Evolutionary conservation across 23 red algal species (phyloP), one percentile per base, ranked within the genome.

Genomic region (Cyanidiococcus yangmingshanensis): DNA sequence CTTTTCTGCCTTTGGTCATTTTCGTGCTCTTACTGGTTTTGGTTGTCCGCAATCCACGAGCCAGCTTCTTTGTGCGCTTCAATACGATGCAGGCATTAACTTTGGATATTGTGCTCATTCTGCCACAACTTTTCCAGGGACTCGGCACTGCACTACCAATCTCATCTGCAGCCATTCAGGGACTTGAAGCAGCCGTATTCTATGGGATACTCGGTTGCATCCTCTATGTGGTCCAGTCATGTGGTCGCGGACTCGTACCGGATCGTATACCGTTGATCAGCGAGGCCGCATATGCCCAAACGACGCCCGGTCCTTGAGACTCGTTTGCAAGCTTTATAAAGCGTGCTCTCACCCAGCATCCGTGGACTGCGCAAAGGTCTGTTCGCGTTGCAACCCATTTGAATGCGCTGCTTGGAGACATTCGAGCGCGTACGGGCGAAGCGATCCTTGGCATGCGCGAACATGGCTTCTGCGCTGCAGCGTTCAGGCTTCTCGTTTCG

Each of bases 41-140:
- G 25, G 87, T 98, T 37, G 94, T 98, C 24, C 50, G 94, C 0
- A 98, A 98, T 74, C 59, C 68, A 1, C 50, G 74, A 34, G 40
- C 91, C 35, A 81, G 83, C 33, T 86, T 80, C 40, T 98, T 90
- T 77, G 82, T 98, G 35, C 83, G 94, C 25, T 98, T 92, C 83
- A 98, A 98, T 84, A 92, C 94, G 37, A 86, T 88, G 77, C 94
- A 98, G 68, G 94, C 94, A 57, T 80, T 98, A 27, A 58, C 88
- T 32, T 75, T 98, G 35, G 94, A 98, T 77, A 87, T 98, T 58
- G 86, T 83, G 21, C 57, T 91, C 40, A 98, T 98, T 75, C 63
- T 98, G 24, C 94, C 94, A 41, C 85, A 91, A 77, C 84, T 98
- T 40, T 81, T 71, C 63, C 63, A 71, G 63, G 32, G n/a, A 35